Conservation (phyloP, 1,284 basidiomycete species). For the Puccinia hordei region DNA sequence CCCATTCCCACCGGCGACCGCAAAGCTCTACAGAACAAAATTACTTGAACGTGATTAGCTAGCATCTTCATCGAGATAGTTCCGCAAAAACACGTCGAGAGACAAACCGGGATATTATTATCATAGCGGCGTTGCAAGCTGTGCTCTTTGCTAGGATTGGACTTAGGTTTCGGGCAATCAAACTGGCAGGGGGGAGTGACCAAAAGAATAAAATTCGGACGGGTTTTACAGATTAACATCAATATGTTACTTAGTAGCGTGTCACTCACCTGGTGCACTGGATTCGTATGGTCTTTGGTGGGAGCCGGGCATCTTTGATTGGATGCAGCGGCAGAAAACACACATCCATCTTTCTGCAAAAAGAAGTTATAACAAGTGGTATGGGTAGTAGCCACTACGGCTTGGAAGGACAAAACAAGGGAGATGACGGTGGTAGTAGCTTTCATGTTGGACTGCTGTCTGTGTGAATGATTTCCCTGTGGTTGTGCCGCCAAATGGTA, state of each 20-base stretch:
- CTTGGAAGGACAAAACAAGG: background rate
- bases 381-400: slow-evolving; percentile 12
- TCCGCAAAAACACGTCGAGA: background rate
- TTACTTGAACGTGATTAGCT: too few relatives aligned
- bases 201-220: too few relatives aligned
- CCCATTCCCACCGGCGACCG: slow-evolving; percentile 4
- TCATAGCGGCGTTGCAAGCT: slow-evolving; percentile 27
- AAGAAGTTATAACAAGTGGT: slow-evolving; percentile 23
- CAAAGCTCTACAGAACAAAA: slow-evolving; percentile 14
- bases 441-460: background rate
- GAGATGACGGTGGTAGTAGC: background rate
- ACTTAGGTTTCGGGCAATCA: too few relatives aligned
- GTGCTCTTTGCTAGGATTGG: too few relatives aligned
- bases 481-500: too few relatives aligned
- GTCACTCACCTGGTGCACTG: too few relatives aligned
- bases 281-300: background rate
- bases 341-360: slow-evolving; percentile 30
- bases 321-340: background rate
- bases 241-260: too few relatives aligned
- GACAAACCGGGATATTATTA: slow-evolving; percentile 5
- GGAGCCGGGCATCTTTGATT: background rate
- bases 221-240: too few relatives aligned
- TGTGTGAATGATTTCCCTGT: too few relatives aligned
- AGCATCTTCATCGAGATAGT: too few relatives aligned
- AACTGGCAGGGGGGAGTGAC: too few relatives aligned